Conservation (phyloP, 371 early-diverging fungal species). For the Mucor piriformis region DNA sequence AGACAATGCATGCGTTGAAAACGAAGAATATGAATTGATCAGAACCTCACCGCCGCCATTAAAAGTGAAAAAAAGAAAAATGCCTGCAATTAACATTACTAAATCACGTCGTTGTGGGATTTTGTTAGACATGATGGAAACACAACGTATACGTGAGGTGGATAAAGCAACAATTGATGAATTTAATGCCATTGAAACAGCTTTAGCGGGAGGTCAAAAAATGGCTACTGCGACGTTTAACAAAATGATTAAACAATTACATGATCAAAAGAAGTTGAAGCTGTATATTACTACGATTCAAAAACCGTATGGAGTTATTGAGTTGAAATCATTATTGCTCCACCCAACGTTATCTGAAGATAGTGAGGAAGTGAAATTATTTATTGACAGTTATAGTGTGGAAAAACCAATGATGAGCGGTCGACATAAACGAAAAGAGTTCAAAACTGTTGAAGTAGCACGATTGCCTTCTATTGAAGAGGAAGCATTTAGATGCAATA, state of each 20-base stretch:
- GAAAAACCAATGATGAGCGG: background rate
- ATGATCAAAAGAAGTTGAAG: slow-evolving; percentile 13
- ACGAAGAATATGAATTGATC: background rate
- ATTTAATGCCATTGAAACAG: slow-evolving; percentile 12
- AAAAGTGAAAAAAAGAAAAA: background rate
- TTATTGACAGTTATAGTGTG: background rate
- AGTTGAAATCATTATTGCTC: slow-evolving; percentile 17
- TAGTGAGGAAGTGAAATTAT: slow-evolving; percentile 10
- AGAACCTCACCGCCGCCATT: background rate
- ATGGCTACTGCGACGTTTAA: slow-evolving; percentile 13
- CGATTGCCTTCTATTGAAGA: background rate
- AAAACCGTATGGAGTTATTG: slow-evolving; percentile 11
- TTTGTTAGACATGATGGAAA: slow-evolving; percentile 18
- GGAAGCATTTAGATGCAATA: background rate
- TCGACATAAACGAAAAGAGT: background rate
- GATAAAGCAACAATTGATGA: background rate
- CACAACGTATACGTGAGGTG: slow-evolving; percentile 11
- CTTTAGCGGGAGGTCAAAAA: background rate
- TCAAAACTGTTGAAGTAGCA: slow-evolving; percentile 2
- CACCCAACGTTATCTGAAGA: slow-evolving; percentile 9
- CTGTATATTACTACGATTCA: slow-evolving; percentile 3
- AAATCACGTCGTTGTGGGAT: slow-evolving; percentile 6
- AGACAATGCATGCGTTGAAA: too few species aligned
- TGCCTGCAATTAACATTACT: slow-evolving; percentile 1
- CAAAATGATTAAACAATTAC: slow-evolving; percentile 2